A percentile compares a stretch with the other conserved stretches of the same genome.
Evolutionary conservation across 495 filamentous ascomycete genomes (phyloP).

Genomic region (Astrothelium subdiscretum): DNA sequence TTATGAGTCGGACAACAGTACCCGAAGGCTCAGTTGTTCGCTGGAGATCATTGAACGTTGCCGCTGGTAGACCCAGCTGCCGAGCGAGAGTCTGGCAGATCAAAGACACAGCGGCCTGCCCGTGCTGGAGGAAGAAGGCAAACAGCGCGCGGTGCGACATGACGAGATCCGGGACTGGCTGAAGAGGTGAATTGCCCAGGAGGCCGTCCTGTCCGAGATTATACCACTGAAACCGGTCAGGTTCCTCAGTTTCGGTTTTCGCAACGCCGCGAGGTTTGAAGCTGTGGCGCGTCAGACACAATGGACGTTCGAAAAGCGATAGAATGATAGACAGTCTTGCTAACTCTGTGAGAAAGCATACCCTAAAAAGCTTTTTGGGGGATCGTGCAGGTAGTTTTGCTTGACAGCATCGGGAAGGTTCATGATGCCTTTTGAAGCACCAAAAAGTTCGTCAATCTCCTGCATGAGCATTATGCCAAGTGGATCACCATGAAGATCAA

Average conservation of each 20-base stretch:
- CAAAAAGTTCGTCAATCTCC: conserved; percentile 6
- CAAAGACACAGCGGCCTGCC: conserved; percentile 2
- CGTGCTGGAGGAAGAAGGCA: conserved; percentile 7
- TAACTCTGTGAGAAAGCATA: background rate
- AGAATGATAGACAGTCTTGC: background rate
- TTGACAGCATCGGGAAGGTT: conserved; percentile 4
- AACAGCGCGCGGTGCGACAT: background rate
- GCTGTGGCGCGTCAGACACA: background rate
- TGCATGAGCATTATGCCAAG: conserved; percentile 1
- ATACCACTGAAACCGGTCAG: conserved; percentile 10
- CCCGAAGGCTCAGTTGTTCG: conserved; percentile 1
- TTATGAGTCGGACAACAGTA: conserved; percentile 9
- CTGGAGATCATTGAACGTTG: conserved; percentile 2
- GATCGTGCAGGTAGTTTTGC: conserved; percentile 3
- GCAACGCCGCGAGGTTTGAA: conserved; percentile 8
- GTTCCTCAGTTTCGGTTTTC: conserved; percentile 8
- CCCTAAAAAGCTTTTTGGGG: conserved; percentile 6
- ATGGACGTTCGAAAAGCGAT: background rate
- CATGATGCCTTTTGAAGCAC: conserved; percentile 4
- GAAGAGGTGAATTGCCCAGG: background rate
- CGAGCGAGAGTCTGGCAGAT: conserved; percentile 3
- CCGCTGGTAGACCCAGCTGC: conserved; percentile 1
- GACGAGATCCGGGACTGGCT: conserved; percentile 2
- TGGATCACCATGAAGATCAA: conserved; percentile 4
- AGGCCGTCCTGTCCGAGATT: conserved; percentile 8